phyloP scores from a whole-genome alignment of 768 basidiomycete species.

The Trametes maxima region DNA sequence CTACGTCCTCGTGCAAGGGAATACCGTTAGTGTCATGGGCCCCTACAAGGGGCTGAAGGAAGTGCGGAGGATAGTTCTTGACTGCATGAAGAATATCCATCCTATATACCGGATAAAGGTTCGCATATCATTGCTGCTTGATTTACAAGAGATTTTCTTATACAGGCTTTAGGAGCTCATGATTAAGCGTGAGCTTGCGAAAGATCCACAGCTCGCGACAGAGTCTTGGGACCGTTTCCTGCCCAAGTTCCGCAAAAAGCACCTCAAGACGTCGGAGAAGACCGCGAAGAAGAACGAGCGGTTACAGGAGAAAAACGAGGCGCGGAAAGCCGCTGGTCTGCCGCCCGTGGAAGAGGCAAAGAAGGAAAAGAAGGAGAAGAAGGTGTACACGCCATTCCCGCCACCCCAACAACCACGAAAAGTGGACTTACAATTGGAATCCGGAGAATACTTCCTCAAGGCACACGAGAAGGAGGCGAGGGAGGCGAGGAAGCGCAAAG shows the following conservation, averaged over 20 bases:
- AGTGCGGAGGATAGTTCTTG: conserved; percentile 92
- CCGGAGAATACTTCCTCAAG: conserved; percentile 98
- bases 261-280: conserved; percentile 93
- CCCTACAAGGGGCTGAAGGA: conserved; percentile 95
- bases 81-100: conserved; percentile 99
- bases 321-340: conserved; percentile 67
- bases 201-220: conserved; percentile 92
- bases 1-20: conserved; percentile 98
- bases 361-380: conserved; percentile 69
- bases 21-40: conserved; percentile 97
- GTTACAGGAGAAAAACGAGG: conserved; percentile 59
- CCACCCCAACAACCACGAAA: conserved; percentile 93
- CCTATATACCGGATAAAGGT: conserved; percentile 99
- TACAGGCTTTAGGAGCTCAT: conserved; percentile 73
- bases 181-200: conserved; percentile 96
- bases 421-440: conserved; percentile 94
- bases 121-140: background rate
- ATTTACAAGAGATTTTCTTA: background rate
- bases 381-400: conserved; percentile 98
- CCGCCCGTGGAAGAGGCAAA: conserved; percentile 39
- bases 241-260: conserved; percentile 91
- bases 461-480: conserved; percentile 79
- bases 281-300: conserved; percentile 86
- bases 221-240: conserved; percentile 98
- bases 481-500: conserved; percentile 69